Evolutionary conservation across 306 rosid species (phyloP), one percentile per base, ranked within the genome.

Genomic region (Medicago arabica): DNA sequence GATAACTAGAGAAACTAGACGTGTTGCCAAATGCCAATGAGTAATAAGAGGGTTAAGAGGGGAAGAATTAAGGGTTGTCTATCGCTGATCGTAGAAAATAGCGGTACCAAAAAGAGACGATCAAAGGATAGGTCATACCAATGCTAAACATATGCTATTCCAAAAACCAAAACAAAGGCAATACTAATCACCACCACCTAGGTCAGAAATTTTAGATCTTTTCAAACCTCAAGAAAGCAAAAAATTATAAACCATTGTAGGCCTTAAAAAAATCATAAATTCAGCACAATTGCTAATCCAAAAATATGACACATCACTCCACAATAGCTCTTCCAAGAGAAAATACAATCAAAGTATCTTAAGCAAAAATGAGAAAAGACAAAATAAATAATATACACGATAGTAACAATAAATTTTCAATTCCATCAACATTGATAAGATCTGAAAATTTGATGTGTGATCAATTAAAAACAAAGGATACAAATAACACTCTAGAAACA

Each of bases 371-470:
- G 47, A 41, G 14, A 15, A 69, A 28, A 28, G 31, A 28, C 31
- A 28, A 28, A 28, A 28, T 1, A 58, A 15, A 21, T 21, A 75
- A 19, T 12, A 38, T 47, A 63, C 23, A 68, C 25, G 43, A 64
- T 34, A 55, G 62, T 36, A 39, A 47, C 17, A 67, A 11, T 15
- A 51, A 49, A 71, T 57, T 80, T 68, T 50, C 43, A 70, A 69
- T 14, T 46, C 63, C 17, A 69, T 10, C 62, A 77, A 75, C 75
- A 83, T 19, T 9, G 51, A 81, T 81, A 85, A 78, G 78, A 83
- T 83, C 83, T 81, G 39, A 18, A 78, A 78, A 77, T 64, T 58
- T 14, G 49, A 15, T 74, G 64, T 69, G 34, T 74, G 72, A 75
- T 69, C 83, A 75, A 85, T 31, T 13, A 34, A 34, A 34, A 34